Percentiles rank a stretch among this genome's conserved stretches.
Evolutionary conservation across 106 monocot species (phyloP).

Genomic region (Apostasia shenzhenica): DNA sequence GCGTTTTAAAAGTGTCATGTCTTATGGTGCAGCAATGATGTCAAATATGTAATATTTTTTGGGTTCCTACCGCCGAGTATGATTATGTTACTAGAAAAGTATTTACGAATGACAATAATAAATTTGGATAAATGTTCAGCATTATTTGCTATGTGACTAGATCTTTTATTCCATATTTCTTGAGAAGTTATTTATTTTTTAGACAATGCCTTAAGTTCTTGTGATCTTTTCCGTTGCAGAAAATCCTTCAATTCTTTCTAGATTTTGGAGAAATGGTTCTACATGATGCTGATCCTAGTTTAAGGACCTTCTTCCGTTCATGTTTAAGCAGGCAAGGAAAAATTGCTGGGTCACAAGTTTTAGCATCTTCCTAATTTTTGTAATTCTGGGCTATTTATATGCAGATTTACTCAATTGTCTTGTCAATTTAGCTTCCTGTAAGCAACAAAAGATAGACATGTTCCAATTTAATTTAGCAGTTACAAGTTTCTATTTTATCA

Average conservation of each 20-base stretch:
- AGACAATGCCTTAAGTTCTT: background rate
- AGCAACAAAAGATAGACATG: background rate
- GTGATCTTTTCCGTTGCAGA: conserved; percentile 32
- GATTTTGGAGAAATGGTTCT: conserved; percentile 94
- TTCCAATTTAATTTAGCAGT: background rate
- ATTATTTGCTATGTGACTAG: no score
- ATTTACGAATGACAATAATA: no score
- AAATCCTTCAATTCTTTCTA: conserved; percentile 90
- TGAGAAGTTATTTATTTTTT: background rate
- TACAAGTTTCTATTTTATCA: background rate
- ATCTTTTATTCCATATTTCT: background rate
- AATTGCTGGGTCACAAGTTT: background rate
- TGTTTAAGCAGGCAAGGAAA: conserved; percentile 79
- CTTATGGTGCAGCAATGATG: no score
- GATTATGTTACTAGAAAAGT: no score
- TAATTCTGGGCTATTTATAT: no score
- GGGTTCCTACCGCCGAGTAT: no score
- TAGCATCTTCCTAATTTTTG: background rate
- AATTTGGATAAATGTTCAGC: no score
- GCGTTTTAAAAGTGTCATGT: no score
- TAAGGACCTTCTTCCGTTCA: conserved; percentile 74
- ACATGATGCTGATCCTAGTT: conserved; percentile 85
- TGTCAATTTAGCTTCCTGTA: background rate
- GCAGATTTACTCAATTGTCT: background rate
- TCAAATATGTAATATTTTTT: no score